Evolutionary conservation across 2,329 filamentous ascomycete genomes (phyloP), one percentile per base, ranked within the genome.

Genomic region (Hymenoscyphus fraxineus): DNA sequence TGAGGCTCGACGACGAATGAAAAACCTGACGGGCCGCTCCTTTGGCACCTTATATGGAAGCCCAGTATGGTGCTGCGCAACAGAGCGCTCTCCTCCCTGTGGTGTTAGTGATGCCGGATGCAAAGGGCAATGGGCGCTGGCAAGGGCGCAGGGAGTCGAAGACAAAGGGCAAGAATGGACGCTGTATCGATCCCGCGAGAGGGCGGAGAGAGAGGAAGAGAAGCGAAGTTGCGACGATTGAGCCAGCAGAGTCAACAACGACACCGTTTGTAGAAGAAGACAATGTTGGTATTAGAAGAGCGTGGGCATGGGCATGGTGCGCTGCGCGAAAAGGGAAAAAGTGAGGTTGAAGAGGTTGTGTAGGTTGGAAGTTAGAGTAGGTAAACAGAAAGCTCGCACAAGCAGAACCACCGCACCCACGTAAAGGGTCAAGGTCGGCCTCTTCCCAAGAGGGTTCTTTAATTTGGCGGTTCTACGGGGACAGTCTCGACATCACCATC

Each of bases 241-340:
- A 51, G 22, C 44, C 44, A 51, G 44, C 44, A 51, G 44, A 51
- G 44, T 51, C 44, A 19, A 51, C 44, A 51, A 51, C 44, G n/a
- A 47, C 41, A 47, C 41, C n/a, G 41, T 47, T 47, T 47, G 41
- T 47, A 47, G n/a, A 51, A 51, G 44, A 22, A 51, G 44, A 51
- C 44, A 51, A 51, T 51, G 19, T 22, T 51, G 44, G 15, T 51
- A 51, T 51, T 51, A 51, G 10, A 51, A 27, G 19, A 12, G 19
- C 44, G 22, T 51, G 44, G 44, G 27, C 27, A 27, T 27, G 27
- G 27, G 27, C 27, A 27, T 27, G 27, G 27, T 27, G 27, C 27
- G 27, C 27, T 51, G 44, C 44, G n/a, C 44, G 44, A 6, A 35
- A 35, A 10, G 9, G 35, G 9, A 35, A 35, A 35, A 10, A 10